Percentiles rank a stretch among this genome's conserved stretches.
Evolutionary conservation across 1,139 yeast genomes (phyloP).

Genomic region (Kodamaea fungicola): DNA sequence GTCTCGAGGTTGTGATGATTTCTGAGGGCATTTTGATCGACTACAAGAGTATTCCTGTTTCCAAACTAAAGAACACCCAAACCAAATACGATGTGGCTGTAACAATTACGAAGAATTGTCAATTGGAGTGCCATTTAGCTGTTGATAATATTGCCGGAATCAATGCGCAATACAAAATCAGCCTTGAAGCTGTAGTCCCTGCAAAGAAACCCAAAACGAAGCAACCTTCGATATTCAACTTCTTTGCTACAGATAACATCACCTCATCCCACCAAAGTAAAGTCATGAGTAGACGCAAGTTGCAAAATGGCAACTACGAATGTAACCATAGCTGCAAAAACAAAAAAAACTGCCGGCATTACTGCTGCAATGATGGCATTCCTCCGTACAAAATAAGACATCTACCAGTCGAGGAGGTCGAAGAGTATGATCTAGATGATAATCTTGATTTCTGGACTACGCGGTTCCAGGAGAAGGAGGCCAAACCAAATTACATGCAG

Average conservation of each 20-base stretch:
- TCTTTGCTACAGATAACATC: not conserved
- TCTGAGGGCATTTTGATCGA: not conserved
- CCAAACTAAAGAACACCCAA: too few species aligned
- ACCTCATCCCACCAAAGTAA: not conserved
- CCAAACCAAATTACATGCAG: too few species aligned
- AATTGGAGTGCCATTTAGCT: slow-evolving; percentile 17
- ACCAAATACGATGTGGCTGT: too few species aligned
- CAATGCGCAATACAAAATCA: not conserved
- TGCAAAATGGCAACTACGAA: slow-evolving; percentile 3
- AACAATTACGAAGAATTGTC: too few species aligned
- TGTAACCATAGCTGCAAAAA: slow-evolving; percentile 41
- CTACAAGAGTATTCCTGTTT: not conserved
- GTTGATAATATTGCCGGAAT: slow-evolving; percentile 40
- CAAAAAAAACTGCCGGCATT: slow-evolving; percentile 34
- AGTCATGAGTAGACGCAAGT: not conserved
- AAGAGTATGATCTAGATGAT: too few species aligned
- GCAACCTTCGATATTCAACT: not conserved
- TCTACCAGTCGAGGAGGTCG: not conserved
- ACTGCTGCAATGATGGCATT: slow-evolving; percentile 44
- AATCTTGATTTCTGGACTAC: too few species aligned
- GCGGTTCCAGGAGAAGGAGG: too few species aligned
- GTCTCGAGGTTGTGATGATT: not conserved
- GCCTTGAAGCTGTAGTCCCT: not conserved
- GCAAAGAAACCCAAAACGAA: not conserved
- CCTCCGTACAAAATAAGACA: slow-evolving; percentile 6